Percentiles rank a stretch among this genome's conserved stretches.
phyloP scores from a whole-genome alignment of 208 protist species.

The Leishmania braziliensis region DNA sequence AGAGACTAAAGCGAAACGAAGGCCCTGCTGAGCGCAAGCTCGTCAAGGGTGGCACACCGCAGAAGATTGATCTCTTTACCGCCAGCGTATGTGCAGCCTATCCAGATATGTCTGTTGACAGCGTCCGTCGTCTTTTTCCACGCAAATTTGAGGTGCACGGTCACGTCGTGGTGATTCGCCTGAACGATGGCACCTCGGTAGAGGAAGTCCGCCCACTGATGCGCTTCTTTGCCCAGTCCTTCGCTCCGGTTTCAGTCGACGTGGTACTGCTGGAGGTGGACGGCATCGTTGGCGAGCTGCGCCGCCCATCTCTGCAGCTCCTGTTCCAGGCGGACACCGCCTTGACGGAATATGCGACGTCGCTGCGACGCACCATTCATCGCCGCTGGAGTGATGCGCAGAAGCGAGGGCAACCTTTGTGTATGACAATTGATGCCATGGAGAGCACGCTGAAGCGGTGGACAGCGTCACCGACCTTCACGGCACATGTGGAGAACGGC shows the following conservation, averaged over 20 bases:
- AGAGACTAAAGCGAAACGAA: not conserved
- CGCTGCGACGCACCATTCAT: slow-evolving; percentile 13
- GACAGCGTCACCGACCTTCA: slow-evolving; percentile 63
- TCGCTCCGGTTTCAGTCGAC: slow-evolving; percentile 65
- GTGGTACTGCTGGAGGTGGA: slow-evolving; percentile 72
- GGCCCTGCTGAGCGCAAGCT: not conserved
- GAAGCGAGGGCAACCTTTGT: not conserved
- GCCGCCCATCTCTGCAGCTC: slow-evolving; percentile 52
- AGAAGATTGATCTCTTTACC: slow-evolving; percentile 67
- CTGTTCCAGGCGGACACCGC: slow-evolving; percentile 30
- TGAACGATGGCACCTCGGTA: slow-evolving; percentile 52
- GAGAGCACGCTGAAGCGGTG: slow-evolving; percentile 25
- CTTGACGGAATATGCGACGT: slow-evolving; percentile 11
- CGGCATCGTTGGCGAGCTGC: slow-evolving; percentile 82
- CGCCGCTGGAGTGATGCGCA: slow-evolving; percentile 17
- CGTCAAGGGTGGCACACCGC: slow-evolving; percentile 26
- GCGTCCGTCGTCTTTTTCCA: slow-evolving; percentile 51
- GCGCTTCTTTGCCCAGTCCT: slow-evolving; percentile 57
- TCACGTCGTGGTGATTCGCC: slow-evolving; percentile 80
- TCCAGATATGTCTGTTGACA: slow-evolving; percentile 22
- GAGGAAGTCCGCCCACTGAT: slow-evolving; percentile 51
- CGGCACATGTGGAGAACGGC: slow-evolving; percentile 89
- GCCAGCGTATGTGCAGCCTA: slow-evolving; percentile 21
- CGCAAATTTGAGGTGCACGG: slow-evolving; percentile 81
- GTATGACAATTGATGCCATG: slow-evolving; percentile 24